Conservation (phyloP, 169 alveolate species). For the Blepharisma undulans region DNA sequence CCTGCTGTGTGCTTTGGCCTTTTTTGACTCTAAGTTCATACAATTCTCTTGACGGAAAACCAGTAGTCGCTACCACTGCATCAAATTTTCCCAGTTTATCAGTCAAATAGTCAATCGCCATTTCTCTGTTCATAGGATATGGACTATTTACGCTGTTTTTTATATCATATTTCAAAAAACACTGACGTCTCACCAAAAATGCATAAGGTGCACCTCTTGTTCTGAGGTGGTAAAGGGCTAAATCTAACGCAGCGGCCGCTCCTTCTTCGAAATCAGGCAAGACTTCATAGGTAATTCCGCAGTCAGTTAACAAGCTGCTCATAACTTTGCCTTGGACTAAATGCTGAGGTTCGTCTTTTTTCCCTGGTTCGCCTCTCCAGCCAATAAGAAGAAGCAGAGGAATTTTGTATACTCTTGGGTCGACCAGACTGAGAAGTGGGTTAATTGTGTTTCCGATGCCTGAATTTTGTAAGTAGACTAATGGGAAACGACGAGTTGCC, state of each 20-base stretch:
- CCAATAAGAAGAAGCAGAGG: conserved; percentile 79
- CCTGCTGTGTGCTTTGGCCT: conserved; percentile 60
- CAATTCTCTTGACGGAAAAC: conserved; percentile 72
- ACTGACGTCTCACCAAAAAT: conserved; percentile 62
- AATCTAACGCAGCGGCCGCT: conserved; percentile 62
- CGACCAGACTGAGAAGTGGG: conserved; percentile 72
- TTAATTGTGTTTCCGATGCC: conserved; percentile 81
- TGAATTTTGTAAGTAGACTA: conserved; percentile 75
- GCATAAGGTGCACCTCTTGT: conserved; percentile 63
- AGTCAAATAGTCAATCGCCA: conserved; percentile 56
- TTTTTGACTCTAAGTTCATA: conserved; percentile 62
- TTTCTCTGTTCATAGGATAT: conserved; percentile 63
- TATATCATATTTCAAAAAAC: conserved; percentile 58
- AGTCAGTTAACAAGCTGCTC: conserved; percentile 63
- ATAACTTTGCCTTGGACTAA: conserved; percentile 69
- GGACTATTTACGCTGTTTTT: conserved; percentile 44
- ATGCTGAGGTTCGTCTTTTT: conserved; percentile 83
- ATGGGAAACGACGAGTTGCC: conserved; percentile 72
- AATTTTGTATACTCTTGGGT: conserved; percentile 73
- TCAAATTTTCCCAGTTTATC: conserved; percentile 17
- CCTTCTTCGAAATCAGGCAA: conserved; percentile 73
- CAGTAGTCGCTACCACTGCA: conserved; percentile 64
- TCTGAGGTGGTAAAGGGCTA: conserved; percentile 50
- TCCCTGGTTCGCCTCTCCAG: conserved; percentile 86
- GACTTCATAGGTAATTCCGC: conserved; percentile 68